Base-by-base conservation (phyloP, 495 filamentous ascomycete species). In the Aspergillus sparsus region DNA sequence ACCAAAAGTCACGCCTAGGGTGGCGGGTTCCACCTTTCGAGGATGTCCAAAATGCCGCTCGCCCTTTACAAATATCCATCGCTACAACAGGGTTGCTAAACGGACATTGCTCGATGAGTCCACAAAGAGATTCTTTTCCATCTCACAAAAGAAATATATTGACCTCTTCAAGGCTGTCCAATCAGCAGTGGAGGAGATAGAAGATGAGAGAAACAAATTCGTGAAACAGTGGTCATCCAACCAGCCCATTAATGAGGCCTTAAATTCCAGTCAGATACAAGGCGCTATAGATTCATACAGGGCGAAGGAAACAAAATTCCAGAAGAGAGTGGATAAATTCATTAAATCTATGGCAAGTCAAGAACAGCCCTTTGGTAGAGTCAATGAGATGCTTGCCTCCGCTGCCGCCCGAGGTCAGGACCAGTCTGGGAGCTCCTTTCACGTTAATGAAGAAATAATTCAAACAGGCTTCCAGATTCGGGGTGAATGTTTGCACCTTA, bases 291-390 rank as follows among this genome's bases (percentile, higher is more conserved):
- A 58, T 9, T 15, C 10, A 7, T 63, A 58, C 45, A 33, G 34
- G 16, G 13, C 5, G 10, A 49, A 13, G 13, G 49, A 50, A 31
- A 27, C 11, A 9, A 42, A n/a, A 15, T 34, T 55, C 10, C 37
- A 50, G 3, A 58, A 53, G 15, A 33, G 36, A 31, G 33, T 63
- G 6, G 33, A 41, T 7, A 16, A 54, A 3, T 63, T 58, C 34
- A 41, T 32, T 6, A 58, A 58, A 37, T 47, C 49, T 12, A 49
- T 63, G 9, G 12, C 4, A 10, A 33, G 18, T 13, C 12, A 21
- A 18, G 86, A 88, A 69, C 84, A 89, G 57, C 87, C 86, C 1
- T 85, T 86, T 55, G 78, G 81, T 34, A 76, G 78, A 12, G 81
- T 89, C 8, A 74, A 78, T n/a, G 68, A 77, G 45, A 68, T 86